These are phyloP conservation scores for Candida tetrigidarum DNA, from an alignment of 1,139 yeast species.

Conservation along the genomic window DNA sequence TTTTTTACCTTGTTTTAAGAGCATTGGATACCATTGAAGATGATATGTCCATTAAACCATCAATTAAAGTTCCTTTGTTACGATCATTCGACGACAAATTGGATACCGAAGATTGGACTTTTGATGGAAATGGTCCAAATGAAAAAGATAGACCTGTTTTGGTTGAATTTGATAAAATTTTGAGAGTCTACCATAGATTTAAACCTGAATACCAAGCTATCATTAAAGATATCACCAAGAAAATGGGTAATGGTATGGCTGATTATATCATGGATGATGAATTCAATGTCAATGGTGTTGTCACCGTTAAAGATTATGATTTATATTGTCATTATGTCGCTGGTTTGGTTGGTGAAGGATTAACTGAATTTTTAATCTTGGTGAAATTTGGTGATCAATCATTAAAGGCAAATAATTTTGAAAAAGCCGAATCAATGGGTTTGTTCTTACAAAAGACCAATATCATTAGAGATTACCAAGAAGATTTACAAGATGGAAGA, in stretches of 20 bases:
- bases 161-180: conserved; percentile 70
- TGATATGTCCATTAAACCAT: conserved; percentile 84
- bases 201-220: conserved; percentile 80
- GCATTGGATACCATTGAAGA: conserved; percentile 98
- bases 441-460: conserved; percentile 93
- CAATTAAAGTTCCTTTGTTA: conserved; percentile 73
- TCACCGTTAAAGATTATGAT: conserved; percentile 80
- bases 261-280: conserved; percentile 82
- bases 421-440: conserved; percentile 87
- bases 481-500: conserved; percentile 90
- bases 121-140: conserved; percentile 69
- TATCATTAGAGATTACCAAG: conserved; percentile 93
- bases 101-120: conserved; percentile 74
- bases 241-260: conserved; percentile 99
- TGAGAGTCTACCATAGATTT: conserved; percentile 72
- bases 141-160: conserved; percentile 85
- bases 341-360: conserved; percentile 96
- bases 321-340: conserved; percentile 97
- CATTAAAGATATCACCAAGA: conserved; percentile 71
- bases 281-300: conserved; percentile 79
- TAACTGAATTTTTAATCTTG: conserved; percentile 76
- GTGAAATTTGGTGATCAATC: conserved; percentile 65
- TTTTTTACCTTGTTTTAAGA: conserved; percentile 83
- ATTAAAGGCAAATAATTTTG: conserved; percentile 53
- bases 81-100: conserved; percentile 70